Conservation (phyloP, 2,329 filamentous ascomycete species). For the Aspergillus quadricinctus region DNA sequence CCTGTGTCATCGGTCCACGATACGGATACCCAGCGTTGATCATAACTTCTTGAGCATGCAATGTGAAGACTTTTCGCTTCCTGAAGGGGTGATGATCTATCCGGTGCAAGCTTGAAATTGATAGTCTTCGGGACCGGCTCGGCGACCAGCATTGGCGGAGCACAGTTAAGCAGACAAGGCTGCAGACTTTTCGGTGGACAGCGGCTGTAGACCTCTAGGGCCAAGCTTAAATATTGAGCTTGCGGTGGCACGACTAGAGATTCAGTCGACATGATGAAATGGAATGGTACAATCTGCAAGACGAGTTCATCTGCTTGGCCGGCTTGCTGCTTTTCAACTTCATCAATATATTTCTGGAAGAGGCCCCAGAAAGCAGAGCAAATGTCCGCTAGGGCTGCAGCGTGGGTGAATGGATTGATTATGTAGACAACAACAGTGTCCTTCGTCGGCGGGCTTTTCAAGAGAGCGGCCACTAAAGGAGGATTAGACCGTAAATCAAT, state of each 20-base stretch:
- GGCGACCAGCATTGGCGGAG: slow-evolving; percentile 53
- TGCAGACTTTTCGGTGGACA: slow-evolving; percentile 45
- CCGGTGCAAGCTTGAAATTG: slow-evolving; percentile 51
- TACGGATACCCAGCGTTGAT: slow-evolving; percentile 55
- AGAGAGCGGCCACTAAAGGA: slow-evolving; percentile 31
- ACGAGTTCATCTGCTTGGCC: slow-evolving; percentile 46
- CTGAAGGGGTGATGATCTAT: slow-evolving; percentile 52
- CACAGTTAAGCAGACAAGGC: slow-evolving; percentile 41
- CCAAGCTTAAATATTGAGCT: slow-evolving; percentile 46
- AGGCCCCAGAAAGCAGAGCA: slow-evolving; percentile 56
- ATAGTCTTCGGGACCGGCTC: slow-evolving; percentile 50
- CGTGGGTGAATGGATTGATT: slow-evolving; percentile 51
- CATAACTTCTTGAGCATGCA: slow-evolving; percentile 53
- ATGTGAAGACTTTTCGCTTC: slow-evolving; percentile 57
- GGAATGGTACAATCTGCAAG: slow-evolving; percentile 55
- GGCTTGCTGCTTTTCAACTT: slow-evolving; percentile 28
- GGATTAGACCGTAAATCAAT: slow-evolving; percentile 5
- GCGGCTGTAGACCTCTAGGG: slow-evolving; percentile 56
- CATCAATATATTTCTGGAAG: slow-evolving; percentile 50
- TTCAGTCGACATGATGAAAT: slow-evolving; percentile 50
- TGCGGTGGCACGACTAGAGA: slow-evolving; percentile 50
- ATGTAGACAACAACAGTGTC: slow-evolving; percentile 55
- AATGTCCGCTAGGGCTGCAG: slow-evolving; percentile 46
- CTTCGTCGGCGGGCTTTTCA: slow-evolving; percentile 27
- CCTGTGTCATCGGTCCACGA: slow-evolving; percentile 58